Percentiles rank a stretch among this genome's conserved stretches.
phyloP scores from a whole-genome alignment of 345 rosid genomes.

The Populus tremula region DNA sequence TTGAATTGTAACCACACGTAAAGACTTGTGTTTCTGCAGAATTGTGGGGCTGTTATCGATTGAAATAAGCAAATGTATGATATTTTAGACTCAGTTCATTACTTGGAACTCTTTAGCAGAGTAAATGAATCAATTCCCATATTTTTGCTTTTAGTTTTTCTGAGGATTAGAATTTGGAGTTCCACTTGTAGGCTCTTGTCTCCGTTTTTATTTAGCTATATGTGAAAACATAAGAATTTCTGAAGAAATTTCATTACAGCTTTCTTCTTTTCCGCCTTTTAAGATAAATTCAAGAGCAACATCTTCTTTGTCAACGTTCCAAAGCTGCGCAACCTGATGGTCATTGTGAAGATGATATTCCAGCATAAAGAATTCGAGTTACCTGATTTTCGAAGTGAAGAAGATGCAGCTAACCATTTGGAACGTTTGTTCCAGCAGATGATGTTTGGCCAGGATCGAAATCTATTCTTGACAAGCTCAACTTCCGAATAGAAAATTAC shows the following conservation, averaged over 20 bases:
- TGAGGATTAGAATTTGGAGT: background rate
- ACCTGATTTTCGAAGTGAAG: constrained; percentile 18
- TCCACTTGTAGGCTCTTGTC: background rate
- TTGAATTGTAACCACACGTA: background rate
- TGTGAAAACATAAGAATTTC: background rate
- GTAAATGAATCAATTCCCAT: background rate
- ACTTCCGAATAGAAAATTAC: constrained; percentile 16
- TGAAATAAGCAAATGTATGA: no score
- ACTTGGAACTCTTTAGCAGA: background rate
- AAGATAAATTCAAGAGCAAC: constrained; percentile 21
- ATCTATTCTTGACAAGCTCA: constrained; percentile 21
- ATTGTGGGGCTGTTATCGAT: no score
- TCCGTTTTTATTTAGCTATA: background rate
- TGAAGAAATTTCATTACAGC: background rate
- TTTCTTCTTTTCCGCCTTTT: background rate
- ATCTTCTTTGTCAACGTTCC: constrained; percentile 29
- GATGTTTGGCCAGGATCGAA: constrained; percentile 33
- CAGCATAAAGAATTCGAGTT: constrained; percentile 6
- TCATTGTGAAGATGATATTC: constrained; percentile 19
- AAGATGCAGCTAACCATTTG: constrained; percentile 27
- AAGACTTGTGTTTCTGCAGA: background rate
- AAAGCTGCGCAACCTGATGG: constrained; percentile 13
- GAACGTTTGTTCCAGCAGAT: constrained; percentile 15
- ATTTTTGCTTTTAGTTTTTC: no score
- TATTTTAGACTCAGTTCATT: background rate